phyloP scores from a whole-genome alignment of 352 stramenopile genomes.

The Plasmopara halstedii region DNA sequence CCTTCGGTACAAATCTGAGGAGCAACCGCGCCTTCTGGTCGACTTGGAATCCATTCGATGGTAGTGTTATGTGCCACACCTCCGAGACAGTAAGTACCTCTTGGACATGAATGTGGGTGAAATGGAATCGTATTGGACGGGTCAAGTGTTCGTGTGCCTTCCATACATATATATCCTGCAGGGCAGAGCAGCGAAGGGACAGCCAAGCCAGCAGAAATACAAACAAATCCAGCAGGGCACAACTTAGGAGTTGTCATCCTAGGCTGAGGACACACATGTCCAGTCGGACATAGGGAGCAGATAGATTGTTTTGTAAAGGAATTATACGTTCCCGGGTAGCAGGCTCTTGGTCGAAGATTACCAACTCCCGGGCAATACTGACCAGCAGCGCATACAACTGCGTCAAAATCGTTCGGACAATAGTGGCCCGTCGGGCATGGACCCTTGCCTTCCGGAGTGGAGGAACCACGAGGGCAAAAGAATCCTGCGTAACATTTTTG shows the following conservation, averaged over 20 bases:
- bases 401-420: slow-evolving; percentile 86
- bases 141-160: slow-evolving; percentile 90
- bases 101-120: slow-evolving; percentile 81
- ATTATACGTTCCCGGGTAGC: slow-evolving; percentile 94
- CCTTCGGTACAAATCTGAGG: slow-evolving; percentile 94
- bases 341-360: slow-evolving; percentile 88
- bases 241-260: slow-evolving; percentile 59
- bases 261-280: slow-evolving; percentile 89
- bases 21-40: slow-evolving; percentile 67
- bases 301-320: slow-evolving; percentile 68
- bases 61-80: slow-evolving; percentile 90
- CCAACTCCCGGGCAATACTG: slow-evolving; percentile 93
- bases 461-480: slow-evolving; percentile 92
- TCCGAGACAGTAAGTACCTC: slow-evolving; percentile 93
- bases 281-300: slow-evolving; percentile 92
- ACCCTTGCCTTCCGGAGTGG: slow-evolving; percentile 87
- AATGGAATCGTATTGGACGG: slow-evolving; percentile 67
- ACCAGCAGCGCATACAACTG: slow-evolving; percentile 88
- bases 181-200: slow-evolving; percentile 89
- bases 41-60: slow-evolving; percentile 87
- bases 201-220: slow-evolving; percentile 87
- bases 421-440: slow-evolving; percentile 94
- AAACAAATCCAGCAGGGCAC: slow-evolving; percentile 95
- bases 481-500: slow-evolving; percentile 94
- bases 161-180: slow-evolving; percentile 90